Base-by-base conservation (phyloP, 2,329 filamentous ascomycete genomes). In the Xylariaceae sp. region DNA sequence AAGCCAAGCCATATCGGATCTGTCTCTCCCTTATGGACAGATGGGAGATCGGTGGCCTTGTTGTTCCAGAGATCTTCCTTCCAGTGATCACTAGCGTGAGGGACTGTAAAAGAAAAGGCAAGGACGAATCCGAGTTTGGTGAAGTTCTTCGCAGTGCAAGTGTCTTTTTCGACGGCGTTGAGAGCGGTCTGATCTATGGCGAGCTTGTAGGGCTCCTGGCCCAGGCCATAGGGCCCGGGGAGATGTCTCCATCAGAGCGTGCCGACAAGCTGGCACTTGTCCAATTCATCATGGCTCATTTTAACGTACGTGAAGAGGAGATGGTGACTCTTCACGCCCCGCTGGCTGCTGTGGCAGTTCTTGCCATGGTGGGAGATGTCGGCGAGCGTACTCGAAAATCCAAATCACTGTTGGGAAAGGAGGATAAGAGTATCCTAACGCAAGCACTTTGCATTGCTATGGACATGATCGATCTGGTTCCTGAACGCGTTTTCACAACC, bases 1-100 rank as follows among this genome's bases (percentile, higher is more conserved):
- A 81, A 58, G 87, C 88, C 14, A 81, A 81, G 27, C 90, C 92
- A 0, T 96, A 94, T 57, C 81, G 89, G 40, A 87, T 97, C 47
- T 94, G 88, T 54, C 73, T 97, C 2, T 96, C 94, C 12, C 70
- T 98, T 36, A 97, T 98, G 92, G 92, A 98, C 63, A 81, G 89
- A 42, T 97, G 88, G 89, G 92, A 98, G 60, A 90, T 98, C 49
- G 92, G 92, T 19, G 88, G 88, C 2, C 71, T 90, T 13, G 81
- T 98, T 32, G 83, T 97, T 2, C 86, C 89, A 0, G 82, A 88
- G 44, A 77, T 97, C 11, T 97, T 98, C 56, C 69, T 96, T 11
- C 85, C 89, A 3, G 81, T 90, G 17, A 77, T 98, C 52, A 75
- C 82, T 56, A 94, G 83, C 52, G 82, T 94, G 26, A 80, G 83